A percentile compares a stretch with the other conserved stretches of the same genome.
Conservation (phyloP, 23 red algal genomes). For the Cyanidioschyzon merolae region DNA sequence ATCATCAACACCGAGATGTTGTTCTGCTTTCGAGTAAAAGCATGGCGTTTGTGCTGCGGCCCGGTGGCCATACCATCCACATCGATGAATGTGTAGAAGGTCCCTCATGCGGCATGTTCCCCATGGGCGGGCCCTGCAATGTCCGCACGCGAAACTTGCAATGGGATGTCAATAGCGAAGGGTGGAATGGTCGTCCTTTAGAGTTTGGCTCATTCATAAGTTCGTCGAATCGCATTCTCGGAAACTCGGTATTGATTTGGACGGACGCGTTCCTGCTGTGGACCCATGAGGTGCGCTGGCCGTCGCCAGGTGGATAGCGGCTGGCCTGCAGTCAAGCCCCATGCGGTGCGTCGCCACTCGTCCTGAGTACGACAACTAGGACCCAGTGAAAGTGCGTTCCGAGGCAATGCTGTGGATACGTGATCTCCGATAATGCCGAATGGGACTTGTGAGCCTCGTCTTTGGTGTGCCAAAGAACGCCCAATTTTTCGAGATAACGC, state of each 20-base stretch:
- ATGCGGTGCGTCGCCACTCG: too few relatives aligned
- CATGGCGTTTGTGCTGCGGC: conserved; percentile 10
- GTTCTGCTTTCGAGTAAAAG: not conserved
- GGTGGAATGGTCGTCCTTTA: not conserved
- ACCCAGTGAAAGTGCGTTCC: too few relatives aligned
- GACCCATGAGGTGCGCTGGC: conserved; percentile 2
- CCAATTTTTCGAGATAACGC: too few relatives aligned
- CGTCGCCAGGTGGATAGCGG: not conserved
- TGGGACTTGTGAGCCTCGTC: too few relatives aligned
- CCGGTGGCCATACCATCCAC: conserved; percentile 11
- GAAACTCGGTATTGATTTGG: conserved; percentile 12
- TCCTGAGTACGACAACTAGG: too few relatives aligned
- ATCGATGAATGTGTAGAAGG: conserved; percentile 12
- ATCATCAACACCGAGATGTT: not conserved
- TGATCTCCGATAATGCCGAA: too few relatives aligned
- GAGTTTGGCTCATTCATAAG: conserved; percentile 26
- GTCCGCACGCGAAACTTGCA: conserved; percentile 7
- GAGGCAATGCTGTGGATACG: too few relatives aligned
- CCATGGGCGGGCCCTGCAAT: conserved; percentile 14
- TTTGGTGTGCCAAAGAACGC: too few relatives aligned
- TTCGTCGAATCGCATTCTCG: conserved; percentile 17
- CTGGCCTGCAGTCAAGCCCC: too few relatives aligned
- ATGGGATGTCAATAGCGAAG: conserved; percentile 17
- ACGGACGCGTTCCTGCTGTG: conserved; percentile 18
- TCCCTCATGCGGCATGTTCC: conserved; percentile 21